These are phyloP conservation scores for Evansstolkia leycettana DNA, from an alignment of 495 filamentous ascomycete genomes.

Conservation along the genomic window DNA sequence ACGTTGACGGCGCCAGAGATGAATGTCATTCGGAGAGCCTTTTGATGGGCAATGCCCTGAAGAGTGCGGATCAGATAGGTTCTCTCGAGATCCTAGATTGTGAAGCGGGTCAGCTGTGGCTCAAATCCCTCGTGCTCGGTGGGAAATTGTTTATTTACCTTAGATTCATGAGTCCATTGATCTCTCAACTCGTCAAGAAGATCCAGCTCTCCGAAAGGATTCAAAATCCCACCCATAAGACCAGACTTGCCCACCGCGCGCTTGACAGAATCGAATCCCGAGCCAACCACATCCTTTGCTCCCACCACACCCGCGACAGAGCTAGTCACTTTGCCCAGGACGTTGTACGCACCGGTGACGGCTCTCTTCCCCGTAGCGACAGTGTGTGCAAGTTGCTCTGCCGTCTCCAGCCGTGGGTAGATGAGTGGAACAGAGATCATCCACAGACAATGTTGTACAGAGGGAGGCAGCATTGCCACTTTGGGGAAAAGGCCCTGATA, in stretches of 20 bases:
- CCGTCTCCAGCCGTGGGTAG: conserved; percentile 83
- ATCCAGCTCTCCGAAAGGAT: conserved; percentile 95
- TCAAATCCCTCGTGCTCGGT: too few species aligned
- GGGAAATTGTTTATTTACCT: conserved; percentile 32
- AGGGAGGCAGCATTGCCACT: conserved; percentile 78
- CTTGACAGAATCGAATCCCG: conserved; percentile 88
- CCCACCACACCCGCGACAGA: conserved; percentile 91
- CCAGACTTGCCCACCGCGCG: conserved; percentile 90
- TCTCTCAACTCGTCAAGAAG: conserved; percentile 88
- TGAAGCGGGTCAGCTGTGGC: neutral
- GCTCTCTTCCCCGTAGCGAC: conserved; percentile 94
- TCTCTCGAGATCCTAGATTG: conserved; percentile 66
- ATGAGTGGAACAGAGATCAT: conserved; percentile 85
- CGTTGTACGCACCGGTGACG: conserved; percentile 87
- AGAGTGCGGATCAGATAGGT: conserved; percentile 94
- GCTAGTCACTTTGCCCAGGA: conserved; percentile 85
- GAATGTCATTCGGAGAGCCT: conserved; percentile 92
- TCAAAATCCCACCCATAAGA: conserved; percentile 86
- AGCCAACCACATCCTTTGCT: conserved; percentile 79
- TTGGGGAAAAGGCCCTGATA: conserved; percentile 97
- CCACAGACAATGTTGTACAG: conserved; percentile 92
- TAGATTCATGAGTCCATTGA: conserved; percentile 95
- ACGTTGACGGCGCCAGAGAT: conserved; percentile 84
- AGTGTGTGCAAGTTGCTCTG: conserved; percentile 79
- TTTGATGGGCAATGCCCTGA: conserved; percentile 87